phyloP scores from a whole-genome alignment of 257 asterid species.

The Ilex aquifolium region DNA sequence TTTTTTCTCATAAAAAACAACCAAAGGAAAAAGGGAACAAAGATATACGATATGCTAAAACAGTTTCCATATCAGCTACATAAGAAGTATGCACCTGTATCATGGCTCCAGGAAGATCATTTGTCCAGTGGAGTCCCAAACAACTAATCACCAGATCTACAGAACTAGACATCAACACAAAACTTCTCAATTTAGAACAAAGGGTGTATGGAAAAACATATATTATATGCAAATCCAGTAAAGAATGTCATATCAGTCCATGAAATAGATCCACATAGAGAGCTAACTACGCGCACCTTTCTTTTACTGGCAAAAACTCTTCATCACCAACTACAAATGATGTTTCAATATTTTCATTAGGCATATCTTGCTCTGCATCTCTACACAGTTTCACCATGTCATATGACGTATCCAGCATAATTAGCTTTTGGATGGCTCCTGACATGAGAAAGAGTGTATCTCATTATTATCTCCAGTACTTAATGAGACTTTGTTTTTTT shows the following conservation, averaged over 20 bases:
- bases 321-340: constrained; percentile 82
- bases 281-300: constrained; percentile 34
- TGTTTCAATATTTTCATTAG: constrained; percentile 57
- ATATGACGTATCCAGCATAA: constrained; percentile 81
- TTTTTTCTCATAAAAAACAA: neutral
- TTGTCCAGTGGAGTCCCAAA: constrained; percentile 99
- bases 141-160: constrained; percentile 78
- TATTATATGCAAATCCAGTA: neutral
- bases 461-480: neutral
- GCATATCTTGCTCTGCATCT: constrained; percentile 47
- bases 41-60: neutral
- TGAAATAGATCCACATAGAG: neutral
- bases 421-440: constrained; percentile 82
- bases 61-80: neutral
- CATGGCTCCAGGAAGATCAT: constrained; percentile 99
- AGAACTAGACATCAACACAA: constrained; percentile 45
- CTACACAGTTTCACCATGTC: constrained; percentile 78
- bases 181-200: neutral
- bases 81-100: constrained; percentile 62
- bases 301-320: constrained; percentile 83
- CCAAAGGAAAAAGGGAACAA: constrained; percentile 2
- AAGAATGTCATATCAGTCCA: neutral
- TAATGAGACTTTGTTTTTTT: too few relatives aligned
- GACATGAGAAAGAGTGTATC: constrained; percentile 19
- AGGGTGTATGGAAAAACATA: neutral